Percentiles rank a stretch among this genome's conserved stretches.
phyloP scores from a whole-genome alignment of 2,329 filamentous ascomycete species.

The Cladosporium sp. region DNA sequence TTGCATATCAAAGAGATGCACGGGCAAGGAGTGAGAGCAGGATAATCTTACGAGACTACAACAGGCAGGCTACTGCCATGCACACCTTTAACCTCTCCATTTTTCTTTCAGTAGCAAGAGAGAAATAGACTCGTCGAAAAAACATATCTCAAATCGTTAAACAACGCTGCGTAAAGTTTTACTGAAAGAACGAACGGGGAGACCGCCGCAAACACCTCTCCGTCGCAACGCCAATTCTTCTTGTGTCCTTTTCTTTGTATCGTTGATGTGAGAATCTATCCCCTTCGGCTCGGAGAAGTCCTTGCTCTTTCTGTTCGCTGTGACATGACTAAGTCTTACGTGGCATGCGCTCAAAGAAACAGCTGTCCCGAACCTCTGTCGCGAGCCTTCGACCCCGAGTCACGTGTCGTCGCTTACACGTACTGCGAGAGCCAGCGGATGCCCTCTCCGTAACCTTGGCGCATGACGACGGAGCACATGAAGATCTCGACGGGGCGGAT shows the following conservation, averaged over 20 bases:
- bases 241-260: slow-evolving; percentile 3
- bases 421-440: slow-evolving; percentile 90
- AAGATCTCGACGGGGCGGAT: slow-evolving; percentile 96
- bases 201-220: neutral
- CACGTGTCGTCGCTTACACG: slow-evolving; percentile 53
- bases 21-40: too few species aligned
- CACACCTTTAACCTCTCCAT: neutral
- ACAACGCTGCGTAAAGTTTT: slow-evolving; percentile 11
- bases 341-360: neutral
- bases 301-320: neutral
- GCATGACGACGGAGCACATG: slow-evolving; percentile 98
- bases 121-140: neutral
- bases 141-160: slow-evolving; percentile 7
- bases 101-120: neutral
- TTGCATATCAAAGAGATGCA: too few species aligned
- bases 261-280: neutral
- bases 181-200: slow-evolving; percentile 2
- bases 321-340: too few species aligned
- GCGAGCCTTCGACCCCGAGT: neutral
- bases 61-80: too few species aligned
- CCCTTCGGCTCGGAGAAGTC: neutral
- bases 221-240: neutral
- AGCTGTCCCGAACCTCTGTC: too few species aligned
- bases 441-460: slow-evolving; percentile 85
- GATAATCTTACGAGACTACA: neutral